Percentiles rank a stretch among this genome's conserved stretches.
These are phyloP conservation scores for Gossypium raimondii DNA, from an alignment of 345 rosid genomes.

Conservation along the genomic window DNA sequence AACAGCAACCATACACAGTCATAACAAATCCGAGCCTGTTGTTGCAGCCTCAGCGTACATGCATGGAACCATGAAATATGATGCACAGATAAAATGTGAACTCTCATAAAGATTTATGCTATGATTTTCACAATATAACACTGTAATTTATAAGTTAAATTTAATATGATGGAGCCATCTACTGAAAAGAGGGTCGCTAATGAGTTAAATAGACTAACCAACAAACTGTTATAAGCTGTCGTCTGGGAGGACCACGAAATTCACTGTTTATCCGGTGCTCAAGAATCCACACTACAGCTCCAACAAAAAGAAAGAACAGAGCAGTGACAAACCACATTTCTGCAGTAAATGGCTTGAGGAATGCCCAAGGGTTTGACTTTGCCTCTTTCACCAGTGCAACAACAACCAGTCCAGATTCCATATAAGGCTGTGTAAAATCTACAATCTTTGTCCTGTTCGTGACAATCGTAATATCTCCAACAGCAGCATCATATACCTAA, in stretches of 20 bases:
- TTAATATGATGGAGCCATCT: not conserved
- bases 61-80: not conserved
- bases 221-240: slow-evolving; percentile 68
- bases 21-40: not conserved
- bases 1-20: not conserved
- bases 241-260: slow-evolving; percentile 85
- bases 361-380: slow-evolving; percentile 89
- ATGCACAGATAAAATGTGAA: not conserved
- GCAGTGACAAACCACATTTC: slow-evolving; percentile 91
- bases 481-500: slow-evolving; percentile 74
- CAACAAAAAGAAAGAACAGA: slow-evolving; percentile 71
- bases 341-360: slow-evolving; percentile 77
- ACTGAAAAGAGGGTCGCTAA: not conserved
- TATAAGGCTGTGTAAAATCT: slow-evolving; percentile 89
- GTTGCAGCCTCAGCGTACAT: not conserved
- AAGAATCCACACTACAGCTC: slow-evolving; percentile 94
- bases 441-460: slow-evolving; percentile 81
- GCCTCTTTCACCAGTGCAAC: slow-evolving; percentile 66
- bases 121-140: not conserved
- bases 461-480: slow-evolving; percentile 69
- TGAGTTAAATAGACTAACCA: slow-evolving; percentile 49
- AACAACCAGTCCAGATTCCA: slow-evolving; percentile 82
- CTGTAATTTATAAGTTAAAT: not conserved
- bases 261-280: slow-evolving; percentile 83
- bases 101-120: not conserved